Evolutionary conservation across 1,284 basidiomycete species (phyloP), one percentile per base, ranked within the genome.

Genomic region (Ceratobasidium sp.): DNA sequence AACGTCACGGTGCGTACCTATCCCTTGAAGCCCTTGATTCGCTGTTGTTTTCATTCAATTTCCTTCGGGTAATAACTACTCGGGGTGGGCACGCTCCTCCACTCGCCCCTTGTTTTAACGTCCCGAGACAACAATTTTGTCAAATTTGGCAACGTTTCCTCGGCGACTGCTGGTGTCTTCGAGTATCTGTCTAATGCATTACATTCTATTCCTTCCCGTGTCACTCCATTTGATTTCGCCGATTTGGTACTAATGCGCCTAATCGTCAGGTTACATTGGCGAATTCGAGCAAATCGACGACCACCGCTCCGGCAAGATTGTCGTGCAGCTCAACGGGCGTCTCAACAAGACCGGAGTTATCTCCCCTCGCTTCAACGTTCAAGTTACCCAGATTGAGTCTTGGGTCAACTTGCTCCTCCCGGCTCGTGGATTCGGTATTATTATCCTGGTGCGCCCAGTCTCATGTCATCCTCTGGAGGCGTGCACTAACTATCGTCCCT

Each of bases 201-300:
- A 71, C 30, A 78, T 75, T 54, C 73, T 38, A 57, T 64, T 64
- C 79, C n/a, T n/a, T n/a, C n/a, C n/a, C n/a, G n/a, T n/a, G n/a
- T n/a, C n/a, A n/a, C n/a, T n/a, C n/a, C n/a, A n/a, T n/a, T n/a
- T n/a, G n/a, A n/a, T n/a, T n/a, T n/a, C n/a, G n/a, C n/a, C n/a
- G n/a, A 20, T 8, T 12, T 1, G 35, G 27, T 38, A 74, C 59
- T 81, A 75, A 81, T 77, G 35, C 44, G 20, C 23, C 8, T 1
- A 65, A 8, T 64, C 64, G 27, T 71, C 67, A 98, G 97, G 96
- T 80, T 99, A 99, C 91, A 98, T 99, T 81, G 96, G 96, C 83
- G 97, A 99, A 89, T 99, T 99, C 85, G 97, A 99, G 88, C 95
- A 98, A 87, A 94, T 99, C 85, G 98, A 99, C 85, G 98, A 99